Conservation (phyloP, 805 yeast genomes). For the Pichia scutulata region DNA sequence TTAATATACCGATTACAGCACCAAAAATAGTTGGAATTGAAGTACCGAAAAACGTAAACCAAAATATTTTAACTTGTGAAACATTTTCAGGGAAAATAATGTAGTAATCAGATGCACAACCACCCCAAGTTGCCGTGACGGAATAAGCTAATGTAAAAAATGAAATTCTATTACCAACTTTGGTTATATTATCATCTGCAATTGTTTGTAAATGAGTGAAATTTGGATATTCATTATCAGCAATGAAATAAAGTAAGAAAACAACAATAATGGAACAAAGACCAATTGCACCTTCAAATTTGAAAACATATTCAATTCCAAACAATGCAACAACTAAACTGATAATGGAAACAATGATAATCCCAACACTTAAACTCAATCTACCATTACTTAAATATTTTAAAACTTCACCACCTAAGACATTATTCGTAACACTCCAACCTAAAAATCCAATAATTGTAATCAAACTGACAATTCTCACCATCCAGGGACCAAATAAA, state of each 20-base stretch:
- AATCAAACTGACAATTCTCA: constrained; percentile 64
- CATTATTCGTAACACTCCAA: constrained; percentile 92
- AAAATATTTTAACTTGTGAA: constrained; percentile 45
- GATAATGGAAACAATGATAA: constrained; percentile 56
- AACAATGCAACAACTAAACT: constrained; percentile 64
- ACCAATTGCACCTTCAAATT: constrained; percentile 60
- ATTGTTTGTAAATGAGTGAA: constrained; percentile 31
- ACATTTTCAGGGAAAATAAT: constrained; percentile 71
- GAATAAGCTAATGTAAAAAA: constrained; percentile 70
- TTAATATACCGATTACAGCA: constrained; percentile 62
- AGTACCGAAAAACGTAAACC: constrained; percentile 58
- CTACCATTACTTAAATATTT: constrained; percentile 55
- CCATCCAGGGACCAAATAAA: constrained; percentile 81
- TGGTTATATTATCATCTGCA: constrained; percentile 32
- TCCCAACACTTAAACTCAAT: constrained; percentile 68
- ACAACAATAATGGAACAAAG: constrained; percentile 65
- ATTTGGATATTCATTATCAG: constrained; percentile 35
- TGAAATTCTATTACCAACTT: constrained; percentile 62
- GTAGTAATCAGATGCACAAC: constrained; percentile 79
- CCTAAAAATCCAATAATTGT: constrained; percentile 74
- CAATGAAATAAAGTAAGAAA: constrained; percentile 55
- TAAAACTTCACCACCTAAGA: constrained; percentile 80
- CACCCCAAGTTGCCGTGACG: constrained; percentile 84
- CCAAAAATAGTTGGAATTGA: constrained; percentile 69
- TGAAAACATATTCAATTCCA: constrained; percentile 67